phyloP scores from a whole-genome alignment of 2,329 filamentous ascomycete species.

The Pestalotiopsis sp. region DNA sequence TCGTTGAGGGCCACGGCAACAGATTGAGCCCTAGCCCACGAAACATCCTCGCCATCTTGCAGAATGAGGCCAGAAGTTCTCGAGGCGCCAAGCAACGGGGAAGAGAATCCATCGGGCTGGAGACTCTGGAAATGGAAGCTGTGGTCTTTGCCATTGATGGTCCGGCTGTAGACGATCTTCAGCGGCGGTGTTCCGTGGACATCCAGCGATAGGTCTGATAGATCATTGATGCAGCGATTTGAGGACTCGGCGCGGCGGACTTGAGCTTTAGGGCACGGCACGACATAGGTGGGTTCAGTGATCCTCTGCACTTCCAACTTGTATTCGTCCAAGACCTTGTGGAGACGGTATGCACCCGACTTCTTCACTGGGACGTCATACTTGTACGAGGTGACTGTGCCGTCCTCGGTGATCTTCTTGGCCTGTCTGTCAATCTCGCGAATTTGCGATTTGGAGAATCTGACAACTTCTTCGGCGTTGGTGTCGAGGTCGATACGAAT shows the following conservation, averaged over 20 bases:
- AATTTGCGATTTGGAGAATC: constrained; percentile 73
- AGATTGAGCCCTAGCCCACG: constrained; percentile 78
- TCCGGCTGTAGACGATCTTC: constrained; percentile 89
- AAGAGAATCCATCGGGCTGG: constrained; percentile 83
- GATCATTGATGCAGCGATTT: constrained; percentile 80
- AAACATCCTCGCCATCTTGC: constrained; percentile 65
- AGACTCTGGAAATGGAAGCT: constrained; percentile 92
- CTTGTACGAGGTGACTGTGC: constrained; percentile 61
- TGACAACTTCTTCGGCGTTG: constrained; percentile 77
- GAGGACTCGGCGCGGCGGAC: constrained; percentile 66
- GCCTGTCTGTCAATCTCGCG: constrained; percentile 70
- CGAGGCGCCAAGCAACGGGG: constrained; percentile 70
- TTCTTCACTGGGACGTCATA: constrained; percentile 80
- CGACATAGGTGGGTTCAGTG: constrained; percentile 78
- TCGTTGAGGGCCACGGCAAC: constrained; percentile 88
- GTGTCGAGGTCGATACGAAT: constrained; percentile 83
- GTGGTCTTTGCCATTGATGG: constrained; percentile 80
- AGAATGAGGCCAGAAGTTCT: constrained; percentile 60
- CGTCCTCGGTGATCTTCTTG: constrained; percentile 67
- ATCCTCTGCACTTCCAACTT: constrained; percentile 87
- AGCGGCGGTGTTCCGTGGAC: constrained; percentile 89
- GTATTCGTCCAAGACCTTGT: constrained; percentile 87
- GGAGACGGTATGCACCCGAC: constrained; percentile 82
- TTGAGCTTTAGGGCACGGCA: constrained; percentile 79
- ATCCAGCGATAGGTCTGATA: constrained; percentile 83